Evolutionary conservation across 179 eudicot genomes (phyloP).

Genomic region (Heliamphora pulchella): DNA sequence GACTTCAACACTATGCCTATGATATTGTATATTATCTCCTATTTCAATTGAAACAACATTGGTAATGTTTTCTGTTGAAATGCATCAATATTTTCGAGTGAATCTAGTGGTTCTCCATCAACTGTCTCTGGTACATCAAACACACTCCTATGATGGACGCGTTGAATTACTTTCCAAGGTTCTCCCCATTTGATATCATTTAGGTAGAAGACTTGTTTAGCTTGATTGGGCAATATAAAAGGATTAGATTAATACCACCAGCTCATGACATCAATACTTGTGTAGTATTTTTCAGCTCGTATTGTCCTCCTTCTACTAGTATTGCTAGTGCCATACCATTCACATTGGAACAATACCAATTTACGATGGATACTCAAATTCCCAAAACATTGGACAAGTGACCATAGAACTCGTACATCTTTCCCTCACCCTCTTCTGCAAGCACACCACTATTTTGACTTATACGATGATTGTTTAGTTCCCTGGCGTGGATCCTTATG

Average conservation of each 20-base stretch:
- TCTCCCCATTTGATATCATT: too few relatives aligned
- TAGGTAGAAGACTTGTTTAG: too few relatives aligned
- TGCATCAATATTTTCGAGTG: too few relatives aligned
- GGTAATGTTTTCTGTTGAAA: too few relatives aligned
- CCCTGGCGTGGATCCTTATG: background rate
- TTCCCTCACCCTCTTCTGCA: background rate
- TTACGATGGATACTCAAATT: background rate
- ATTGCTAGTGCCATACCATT: background rate
- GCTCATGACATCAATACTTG: background rate
- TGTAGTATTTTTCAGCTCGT: background rate
- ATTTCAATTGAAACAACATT: too few relatives aligned
- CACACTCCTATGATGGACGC: too few relatives aligned
- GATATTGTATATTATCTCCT: too few relatives aligned
- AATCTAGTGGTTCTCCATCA: too few relatives aligned
- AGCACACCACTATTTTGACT: constrained; percentile 10
- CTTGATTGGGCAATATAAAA: too few relatives aligned
- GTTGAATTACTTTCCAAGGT: too few relatives aligned
- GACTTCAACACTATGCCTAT: too few relatives aligned
- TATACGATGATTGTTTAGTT: background rate
- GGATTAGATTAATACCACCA: background rate
- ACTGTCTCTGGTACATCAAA: too few relatives aligned
- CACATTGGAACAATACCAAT: background rate
- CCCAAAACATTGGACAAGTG: background rate
- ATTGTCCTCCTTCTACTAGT: background rate
- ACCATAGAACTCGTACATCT: background rate